phyloP scores from a whole-genome alignment of 768 basidiomycete genomes.

The Panus rudis region DNA sequence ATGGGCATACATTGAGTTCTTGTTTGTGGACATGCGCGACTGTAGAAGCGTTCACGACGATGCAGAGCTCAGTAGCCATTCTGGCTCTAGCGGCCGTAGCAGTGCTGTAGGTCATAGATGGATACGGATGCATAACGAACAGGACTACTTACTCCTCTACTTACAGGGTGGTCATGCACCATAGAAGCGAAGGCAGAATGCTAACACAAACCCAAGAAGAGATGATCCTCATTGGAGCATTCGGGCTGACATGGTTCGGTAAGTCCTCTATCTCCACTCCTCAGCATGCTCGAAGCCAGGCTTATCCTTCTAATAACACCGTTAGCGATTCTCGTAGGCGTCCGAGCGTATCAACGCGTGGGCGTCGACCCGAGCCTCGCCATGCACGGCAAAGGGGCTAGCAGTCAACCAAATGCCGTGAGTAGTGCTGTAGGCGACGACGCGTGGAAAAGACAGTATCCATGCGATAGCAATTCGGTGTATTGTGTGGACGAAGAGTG shows the following conservation, averaged over 20 bases:
- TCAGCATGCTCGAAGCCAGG: not conserved
- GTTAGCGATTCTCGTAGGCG: slow-evolving; percentile 37
- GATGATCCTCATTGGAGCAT: slow-evolving; percentile 59
- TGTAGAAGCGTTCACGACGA: slow-evolving; percentile 24
- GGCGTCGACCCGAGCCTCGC: slow-evolving; percentile 16
- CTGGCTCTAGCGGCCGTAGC: slow-evolving; percentile 60
- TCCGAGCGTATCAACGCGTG: slow-evolving; percentile 30
- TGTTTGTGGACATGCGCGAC: no score
- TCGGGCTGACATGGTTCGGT: slow-evolving; percentile 78
- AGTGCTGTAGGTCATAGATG: slow-evolving; percentile 47
- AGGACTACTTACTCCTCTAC: not conserved
- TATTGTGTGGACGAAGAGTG: slow-evolving; percentile 73
- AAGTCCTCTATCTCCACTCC: slow-evolving; percentile 19
- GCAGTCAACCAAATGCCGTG: slow-evolving; percentile 13
- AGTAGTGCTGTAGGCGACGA: slow-evolving; percentile 13
- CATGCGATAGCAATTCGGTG: slow-evolving; percentile 51
- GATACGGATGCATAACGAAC: not conserved
- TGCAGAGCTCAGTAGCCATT: slow-evolving; percentile 69
- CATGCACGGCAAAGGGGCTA: no score
- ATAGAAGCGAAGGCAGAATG: slow-evolving; percentile 51
- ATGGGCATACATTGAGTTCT: no score
- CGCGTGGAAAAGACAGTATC: slow-evolving; percentile 33
- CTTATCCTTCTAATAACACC: slow-evolving; percentile 1
- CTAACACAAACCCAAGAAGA: slow-evolving; percentile 71
- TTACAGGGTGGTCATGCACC: slow-evolving; percentile 59